Percentiles rank a stretch among this genome's conserved stretches.
These are phyloP conservation scores for Adansonia grandidieri DNA, from an alignment of 441 rosid genomes.

Conservation along the genomic window DNA sequence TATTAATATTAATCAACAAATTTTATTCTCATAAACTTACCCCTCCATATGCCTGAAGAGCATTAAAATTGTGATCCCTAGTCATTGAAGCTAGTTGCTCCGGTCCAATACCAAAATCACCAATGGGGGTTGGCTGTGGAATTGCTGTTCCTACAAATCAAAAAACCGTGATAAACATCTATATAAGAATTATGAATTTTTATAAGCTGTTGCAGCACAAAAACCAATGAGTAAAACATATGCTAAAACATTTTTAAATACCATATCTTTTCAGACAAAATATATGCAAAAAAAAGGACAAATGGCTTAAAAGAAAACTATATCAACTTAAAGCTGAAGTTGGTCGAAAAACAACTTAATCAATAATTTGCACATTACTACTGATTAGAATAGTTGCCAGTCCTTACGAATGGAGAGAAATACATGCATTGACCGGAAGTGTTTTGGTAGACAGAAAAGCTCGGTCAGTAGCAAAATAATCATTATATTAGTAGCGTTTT, in stretches of 20 bases:
- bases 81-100: slow-evolving; percentile 75
- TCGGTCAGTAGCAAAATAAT: not conserved
- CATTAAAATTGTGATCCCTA: slow-evolving; percentile 66
- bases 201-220: not conserved
- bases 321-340: not conserved
- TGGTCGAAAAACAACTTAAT: not conserved
- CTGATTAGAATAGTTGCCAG: not conserved
- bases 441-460: not conserved
- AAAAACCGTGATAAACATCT: slow-evolving; percentile 21
- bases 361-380: not conserved
- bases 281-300: not conserved
- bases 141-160: slow-evolving; percentile 46
- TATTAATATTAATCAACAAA: slow-evolving; percentile 23
- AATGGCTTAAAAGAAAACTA: not conserved
- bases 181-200: not conserved
- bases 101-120: slow-evolving; percentile 63
- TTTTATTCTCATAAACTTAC: slow-evolving; percentile 34
- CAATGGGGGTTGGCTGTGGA: slow-evolving; percentile 35
- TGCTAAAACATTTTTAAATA: not conserved
- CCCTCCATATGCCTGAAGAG: slow-evolving; percentile 76
- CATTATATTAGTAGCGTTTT: not conserved
- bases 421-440: not conserved
- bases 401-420: not conserved
- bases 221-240: not conserved
- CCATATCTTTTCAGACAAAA: not conserved